phyloP scores from a whole-genome alignment of 805 yeast genomes.

The Metschnikowia kofuensis region DNA sequence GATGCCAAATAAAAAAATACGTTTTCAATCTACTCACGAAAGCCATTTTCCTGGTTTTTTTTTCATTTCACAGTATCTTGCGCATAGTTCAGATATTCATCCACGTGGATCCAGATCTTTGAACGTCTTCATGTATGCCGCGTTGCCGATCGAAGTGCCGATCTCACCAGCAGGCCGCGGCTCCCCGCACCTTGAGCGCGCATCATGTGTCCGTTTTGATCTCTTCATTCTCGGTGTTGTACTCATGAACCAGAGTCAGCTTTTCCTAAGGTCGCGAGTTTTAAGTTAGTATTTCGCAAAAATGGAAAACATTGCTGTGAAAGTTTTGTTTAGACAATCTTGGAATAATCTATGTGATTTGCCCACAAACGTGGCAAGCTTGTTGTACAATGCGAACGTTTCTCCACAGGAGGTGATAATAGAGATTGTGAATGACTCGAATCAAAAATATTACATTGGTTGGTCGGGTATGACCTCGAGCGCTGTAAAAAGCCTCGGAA shows the following conservation, averaged over 20 bases:
- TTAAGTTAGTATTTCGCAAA: too few species aligned
- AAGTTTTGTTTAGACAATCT: conserved; percentile 27
- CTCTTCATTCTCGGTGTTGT: background rate
- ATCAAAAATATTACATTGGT: conserved; percentile 46
- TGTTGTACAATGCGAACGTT: conserved; percentile 50
- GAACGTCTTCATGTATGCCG: background rate
- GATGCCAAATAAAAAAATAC: too few species aligned
- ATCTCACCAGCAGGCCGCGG: background rate
- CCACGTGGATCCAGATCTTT: background rate
- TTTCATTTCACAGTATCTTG: too few species aligned
- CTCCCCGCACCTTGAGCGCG: conserved; percentile 8
- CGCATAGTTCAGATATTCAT: background rate
- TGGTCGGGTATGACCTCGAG: conserved; percentile 61
- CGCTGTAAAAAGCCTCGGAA: conserved; percentile 42
- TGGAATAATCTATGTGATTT: conserved; percentile 54
- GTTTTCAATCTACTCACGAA: too few species aligned
- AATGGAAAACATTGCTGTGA: conserved; percentile 38
- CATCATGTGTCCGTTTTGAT: background rate
- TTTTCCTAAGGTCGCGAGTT: background rate
- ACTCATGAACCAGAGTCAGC: too few species aligned
- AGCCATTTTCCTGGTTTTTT: too few species aligned
- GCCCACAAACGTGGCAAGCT: conserved; percentile 46
- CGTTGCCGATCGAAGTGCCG: background rate
- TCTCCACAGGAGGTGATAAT: conserved; percentile 58
- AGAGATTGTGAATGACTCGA: conserved; percentile 35